Conservation (phyloP, 805 yeast species). For the Pichia gijzeniarum region DNA sequence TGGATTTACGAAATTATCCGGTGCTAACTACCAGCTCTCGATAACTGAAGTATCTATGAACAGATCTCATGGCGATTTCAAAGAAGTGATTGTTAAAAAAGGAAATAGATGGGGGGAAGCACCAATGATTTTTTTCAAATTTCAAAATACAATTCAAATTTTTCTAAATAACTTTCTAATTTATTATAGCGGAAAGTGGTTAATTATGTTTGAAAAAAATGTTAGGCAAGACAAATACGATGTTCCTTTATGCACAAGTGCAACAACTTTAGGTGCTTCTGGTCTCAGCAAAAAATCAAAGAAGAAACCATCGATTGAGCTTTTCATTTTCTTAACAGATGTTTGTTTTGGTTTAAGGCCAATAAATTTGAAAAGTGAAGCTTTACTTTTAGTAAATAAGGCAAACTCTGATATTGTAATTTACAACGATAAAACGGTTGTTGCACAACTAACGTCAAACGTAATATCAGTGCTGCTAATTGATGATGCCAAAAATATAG, state of each 20-base stretch:
- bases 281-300: slow-evolving; percentile 9
- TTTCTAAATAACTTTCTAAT: slow-evolving; percentile 42
- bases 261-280: not conserved
- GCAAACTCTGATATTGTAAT: slow-evolving; percentile 48
- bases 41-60: slow-evolving; percentile 3
- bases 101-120: slow-evolving; percentile 8
- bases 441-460: slow-evolving; percentile 36
- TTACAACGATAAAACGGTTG: slow-evolving; percentile 20
- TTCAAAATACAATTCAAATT: slow-evolving; percentile 31
- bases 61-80: not conserved
- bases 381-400: slow-evolving; percentile 42
- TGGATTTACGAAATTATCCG: slow-evolving; percentile 15
- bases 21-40: slow-evolving; percentile 5
- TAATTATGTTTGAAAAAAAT: slow-evolving; percentile 35
- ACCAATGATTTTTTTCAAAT: slow-evolving; percentile 14
- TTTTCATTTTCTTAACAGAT: slow-evolving; percentile 37
- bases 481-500: slow-evolving; percentile 48
- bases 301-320: slow-evolving; percentile 6
- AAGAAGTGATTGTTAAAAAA: slow-evolving; percentile 5
- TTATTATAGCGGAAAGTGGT: slow-evolving; percentile 58
- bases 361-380: slow-evolving; percentile 48
- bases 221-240: slow-evolving; percentile 8
- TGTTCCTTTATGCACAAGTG: not conserved
- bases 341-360: slow-evolving; percentile 62
- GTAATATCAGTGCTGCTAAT: slow-evolving; percentile 48